Evolutionary conservation across 192 early-diverging fungal genomes (phyloP).

Genomic region (Nowakowskiella sp.): DNA sequence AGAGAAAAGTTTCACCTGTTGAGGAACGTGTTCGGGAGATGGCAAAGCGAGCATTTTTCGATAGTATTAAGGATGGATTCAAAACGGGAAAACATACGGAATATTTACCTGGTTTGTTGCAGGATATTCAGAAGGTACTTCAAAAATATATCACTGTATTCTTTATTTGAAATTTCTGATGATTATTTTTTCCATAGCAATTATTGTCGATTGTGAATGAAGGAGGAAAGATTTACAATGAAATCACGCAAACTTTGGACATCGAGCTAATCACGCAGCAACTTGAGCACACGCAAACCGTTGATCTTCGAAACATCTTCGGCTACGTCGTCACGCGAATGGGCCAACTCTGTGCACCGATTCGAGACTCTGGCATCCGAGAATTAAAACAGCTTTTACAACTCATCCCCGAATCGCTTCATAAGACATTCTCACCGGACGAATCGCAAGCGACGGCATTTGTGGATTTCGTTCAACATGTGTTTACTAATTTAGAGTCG

Average conservation of each 20-base stretch:
- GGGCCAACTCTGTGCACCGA: slow-evolving; percentile 66
- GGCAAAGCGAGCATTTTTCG: slow-evolving; percentile 65
- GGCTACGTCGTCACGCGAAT: slow-evolving; percentile 48
- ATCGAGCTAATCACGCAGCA: slow-evolving; percentile 60
- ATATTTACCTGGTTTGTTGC: slow-evolving; percentile 45
- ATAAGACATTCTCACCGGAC: slow-evolving; percentile 2
- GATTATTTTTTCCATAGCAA: slow-evolving; percentile 31
- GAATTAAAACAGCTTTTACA: too few species aligned
- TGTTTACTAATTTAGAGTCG: slow-evolving; percentile 56
- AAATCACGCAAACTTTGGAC: slow-evolving; percentile 63
- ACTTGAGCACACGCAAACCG: slow-evolving; percentile 37
- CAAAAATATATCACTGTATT: not conserved
- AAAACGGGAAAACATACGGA: slow-evolving; percentile 30
- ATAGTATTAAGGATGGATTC: slow-evolving; percentile 54
- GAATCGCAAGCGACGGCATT: slow-evolving; percentile 7
- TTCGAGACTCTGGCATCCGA: slow-evolving; percentile 56
- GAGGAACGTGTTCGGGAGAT: slow-evolving; percentile 50
- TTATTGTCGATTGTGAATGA: slow-evolving; percentile 58
- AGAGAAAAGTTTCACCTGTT: slow-evolving; percentile 27
- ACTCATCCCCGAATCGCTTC: too few species aligned
- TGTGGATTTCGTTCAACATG: slow-evolving; percentile 36
- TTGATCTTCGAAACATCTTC: slow-evolving; percentile 43
- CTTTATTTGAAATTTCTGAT: not conserved
- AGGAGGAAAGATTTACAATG: slow-evolving; percentile 36
- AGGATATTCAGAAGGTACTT: slow-evolving; percentile 50